Conservation (phyloP, 1,284 basidiomycete genomes). For the Leccinum huronense region DNA sequence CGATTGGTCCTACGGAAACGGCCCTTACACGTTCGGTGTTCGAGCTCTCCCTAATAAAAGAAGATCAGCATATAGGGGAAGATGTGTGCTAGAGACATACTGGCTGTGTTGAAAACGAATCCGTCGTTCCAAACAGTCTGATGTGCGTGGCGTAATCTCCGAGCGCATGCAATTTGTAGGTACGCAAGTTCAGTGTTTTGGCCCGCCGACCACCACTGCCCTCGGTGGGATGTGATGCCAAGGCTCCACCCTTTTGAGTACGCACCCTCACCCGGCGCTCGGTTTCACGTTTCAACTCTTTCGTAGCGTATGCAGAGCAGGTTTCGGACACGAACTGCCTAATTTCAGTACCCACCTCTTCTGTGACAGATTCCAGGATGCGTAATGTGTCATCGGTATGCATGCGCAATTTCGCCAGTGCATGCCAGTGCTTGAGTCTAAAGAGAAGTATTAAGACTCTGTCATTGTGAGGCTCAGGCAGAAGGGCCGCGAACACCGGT, state of each 20-base stretch:
- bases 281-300: background rate
- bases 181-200: background rate
- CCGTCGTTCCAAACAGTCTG: background rate
- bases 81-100: background rate
- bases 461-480: background rate
- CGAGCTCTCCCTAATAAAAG: background rate
- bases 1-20: background rate
- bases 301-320: background rate
- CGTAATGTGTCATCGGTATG: background rate
- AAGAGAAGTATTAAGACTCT: background rate
- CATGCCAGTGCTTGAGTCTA: background rate
- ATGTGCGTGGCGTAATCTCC: background rate
- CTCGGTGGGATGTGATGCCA: background rate
- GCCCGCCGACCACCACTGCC: background rate
- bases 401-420: background rate
- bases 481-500: background rate
- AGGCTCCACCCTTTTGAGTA: background rate
- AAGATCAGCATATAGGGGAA: background rate
- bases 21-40: background rate
- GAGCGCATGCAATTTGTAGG: slow-evolving; percentile 1
- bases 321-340: background rate
- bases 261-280: background rate
- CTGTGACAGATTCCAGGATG: background rate
- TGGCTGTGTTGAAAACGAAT: background rate
- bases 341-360: background rate